A percentile compares a stretch with the other conserved stretches of the same genome.
These are phyloP conservation scores for Trichomonascus vanleenenianus DNA, from an alignment of 805 yeast species.

Conservation along the genomic window DNA sequence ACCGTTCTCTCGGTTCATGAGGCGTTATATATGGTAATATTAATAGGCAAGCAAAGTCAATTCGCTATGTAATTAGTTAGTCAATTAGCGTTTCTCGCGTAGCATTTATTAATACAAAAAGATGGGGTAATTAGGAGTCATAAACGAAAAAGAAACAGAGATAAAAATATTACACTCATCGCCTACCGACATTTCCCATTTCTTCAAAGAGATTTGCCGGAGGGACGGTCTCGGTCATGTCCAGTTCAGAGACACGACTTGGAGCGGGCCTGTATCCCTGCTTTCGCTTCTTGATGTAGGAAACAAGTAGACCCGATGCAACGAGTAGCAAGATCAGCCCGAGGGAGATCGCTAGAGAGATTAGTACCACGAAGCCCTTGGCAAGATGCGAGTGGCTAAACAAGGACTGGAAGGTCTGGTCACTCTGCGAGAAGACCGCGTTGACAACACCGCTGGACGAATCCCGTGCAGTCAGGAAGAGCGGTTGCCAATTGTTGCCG, in stretches of 20 bases:
- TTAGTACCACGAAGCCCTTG: constrained; percentile 60
- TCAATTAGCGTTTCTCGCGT: no score
- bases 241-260: constrained; percentile 52
- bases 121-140: background rate
- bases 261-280: constrained; percentile 40
- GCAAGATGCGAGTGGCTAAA: constrained; percentile 26
- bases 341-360: constrained; percentile 60
- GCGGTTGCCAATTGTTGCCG: constrained; percentile 61
- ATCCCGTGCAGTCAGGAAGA: constrained; percentile 36
- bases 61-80: no score
- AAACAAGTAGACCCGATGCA: constrained; percentile 36
- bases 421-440: constrained; percentile 27
- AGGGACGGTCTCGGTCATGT: constrained; percentile 55
- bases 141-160: background rate
- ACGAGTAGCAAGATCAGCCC: constrained; percentile 40
- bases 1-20: no score
- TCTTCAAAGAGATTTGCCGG: constrained; percentile 45
- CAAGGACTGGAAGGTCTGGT: constrained; percentile 16
- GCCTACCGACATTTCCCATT: constrained; percentile 29
- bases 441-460: constrained; percentile 15
- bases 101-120: no score
- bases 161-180: background rate
- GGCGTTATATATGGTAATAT: no score
- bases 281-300: constrained; percentile 32
- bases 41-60: no score